Percentiles rank a stretch among this genome's conserved stretches.
Conservation (phyloP, 1,139 yeast species). For the Suhomyces terraborum region DNA sequence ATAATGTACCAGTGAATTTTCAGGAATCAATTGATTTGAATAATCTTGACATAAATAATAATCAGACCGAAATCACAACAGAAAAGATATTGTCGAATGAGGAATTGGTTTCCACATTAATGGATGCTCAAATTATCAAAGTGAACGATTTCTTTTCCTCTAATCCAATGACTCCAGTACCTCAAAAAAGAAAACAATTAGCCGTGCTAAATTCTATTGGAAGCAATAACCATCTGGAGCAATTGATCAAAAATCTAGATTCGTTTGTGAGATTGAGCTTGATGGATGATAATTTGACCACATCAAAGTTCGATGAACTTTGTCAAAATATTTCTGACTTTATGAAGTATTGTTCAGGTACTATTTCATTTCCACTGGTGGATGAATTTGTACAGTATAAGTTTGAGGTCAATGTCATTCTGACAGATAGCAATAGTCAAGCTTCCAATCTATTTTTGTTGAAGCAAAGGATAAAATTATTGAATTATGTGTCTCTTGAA, state of each 20-base stretch:
- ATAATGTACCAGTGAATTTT: slow-evolving; percentile 1
- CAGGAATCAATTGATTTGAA: slow-evolving; percentile 7
- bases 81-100: slow-evolving; percentile 11
- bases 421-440: slow-evolving; percentile 1
- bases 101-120: slow-evolving; percentile 21
- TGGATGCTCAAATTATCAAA: slow-evolving; percentile 21
- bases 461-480: slow-evolving; percentile 15
- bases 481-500: slow-evolving; percentile 13
- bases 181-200: slow-evolving; percentile 3
- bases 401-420: slow-evolving; percentile 12
- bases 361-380: slow-evolving; percentile 19
- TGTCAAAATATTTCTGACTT: slow-evolving; percentile 15
- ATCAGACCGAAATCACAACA: neutral
- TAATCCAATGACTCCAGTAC: neutral
- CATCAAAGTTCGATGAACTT: slow-evolving; percentile 16
- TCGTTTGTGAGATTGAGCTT: slow-evolving; percentile 22
- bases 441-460: slow-evolving; percentile 10
- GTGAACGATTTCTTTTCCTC: slow-evolving; percentile 16
- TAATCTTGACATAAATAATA: slow-evolving; percentile 8
- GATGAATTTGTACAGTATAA: slow-evolving; percentile 18
- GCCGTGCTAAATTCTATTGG: slow-evolving; percentile 7
- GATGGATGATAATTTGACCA: slow-evolving; percentile 21
- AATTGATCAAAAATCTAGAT: slow-evolving; percentile 18
- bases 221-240: neutral
- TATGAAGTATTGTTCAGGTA: slow-evolving; percentile 15